Conservation (phyloP, 306 rosid genomes). For the Trifolium subterraneum region DNA sequence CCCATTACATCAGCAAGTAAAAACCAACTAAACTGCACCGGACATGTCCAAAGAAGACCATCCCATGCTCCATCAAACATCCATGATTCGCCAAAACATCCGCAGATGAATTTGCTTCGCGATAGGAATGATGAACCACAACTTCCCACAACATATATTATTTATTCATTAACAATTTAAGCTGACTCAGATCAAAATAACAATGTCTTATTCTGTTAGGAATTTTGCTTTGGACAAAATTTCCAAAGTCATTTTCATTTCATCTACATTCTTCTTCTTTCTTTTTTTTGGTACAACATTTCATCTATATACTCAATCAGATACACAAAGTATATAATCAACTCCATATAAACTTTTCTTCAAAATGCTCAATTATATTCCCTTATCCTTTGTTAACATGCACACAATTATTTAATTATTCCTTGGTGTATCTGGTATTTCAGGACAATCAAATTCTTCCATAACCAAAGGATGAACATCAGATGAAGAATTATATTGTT, state of each 20-base stretch:
- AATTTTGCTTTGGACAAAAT: not conserved
- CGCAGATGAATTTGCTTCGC: too few relatives aligned
- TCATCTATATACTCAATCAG: too few relatives aligned
- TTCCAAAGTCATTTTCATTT: not conserved
- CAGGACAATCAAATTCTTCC: constrained; percentile 45
- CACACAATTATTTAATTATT: not conserved
- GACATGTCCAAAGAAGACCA: too few relatives aligned
- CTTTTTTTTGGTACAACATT: too few relatives aligned
- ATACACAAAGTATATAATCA: not conserved
- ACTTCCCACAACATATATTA: too few relatives aligned
- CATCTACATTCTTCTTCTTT: not conserved
- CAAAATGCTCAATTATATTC: not conserved
- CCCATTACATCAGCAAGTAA: too few relatives aligned
- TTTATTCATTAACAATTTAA: not conserved
- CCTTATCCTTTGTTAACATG: not conserved
- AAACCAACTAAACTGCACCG: too few relatives aligned
- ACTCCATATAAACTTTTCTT: not conserved
- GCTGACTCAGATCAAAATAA: not conserved
- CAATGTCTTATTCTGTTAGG: too few relatives aligned
- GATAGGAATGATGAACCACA: too few relatives aligned
- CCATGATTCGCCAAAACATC: too few relatives aligned
- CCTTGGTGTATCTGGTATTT: constrained; percentile 46
- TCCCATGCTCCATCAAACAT: too few relatives aligned
- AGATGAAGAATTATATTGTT: constrained; percentile 51
- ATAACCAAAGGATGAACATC: constrained; percentile 54